Base-by-base conservation (phyloP, 306 rosid genomes). In the Casuarina equisetifolia region DNA sequence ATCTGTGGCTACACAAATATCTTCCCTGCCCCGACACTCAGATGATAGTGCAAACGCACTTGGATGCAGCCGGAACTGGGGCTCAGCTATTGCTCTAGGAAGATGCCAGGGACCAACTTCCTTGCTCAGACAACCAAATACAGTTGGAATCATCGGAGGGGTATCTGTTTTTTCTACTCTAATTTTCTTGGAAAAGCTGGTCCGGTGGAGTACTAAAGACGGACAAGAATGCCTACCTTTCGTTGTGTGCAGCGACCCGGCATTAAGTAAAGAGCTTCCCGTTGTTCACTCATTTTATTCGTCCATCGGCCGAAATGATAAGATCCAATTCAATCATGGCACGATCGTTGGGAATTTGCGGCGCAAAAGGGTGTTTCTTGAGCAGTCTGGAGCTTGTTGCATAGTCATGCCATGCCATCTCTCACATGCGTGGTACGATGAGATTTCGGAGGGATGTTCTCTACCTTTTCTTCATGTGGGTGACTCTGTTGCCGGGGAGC, bases 161-260 rank as follows among this genome's bases (percentile, higher is more conserved):
- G 85, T 84, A 32, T 93, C 97, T 43, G 91, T 84, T 55, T 80
- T 78, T 59, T 91, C 98, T 63, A 89, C 93, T 74, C 84, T 93
- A 52, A 78, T 93, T 78, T 93, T 91, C 95, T 58, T 93, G 84
- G 98, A 93, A 78, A 93, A 93, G 80, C 93, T 93, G 59, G 96
- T 85, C 46, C 84, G 87, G 80, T 90, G 90, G 97, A 82, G 94
- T 55, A 68, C 86, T 74, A 91, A 86, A 70, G 80, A 82, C 55
- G 93, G 94, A 39, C 80, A 80, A 55, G 83, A 79, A 58, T 86
- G 97, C 68, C 88, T 92, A 2, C 97, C 97, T 43, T 93, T 93
- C 45, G 88, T 93, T 51, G 94, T 89, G 20, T 91, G 94, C 80
- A 91, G 89, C 6, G 97, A 93, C 80, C 86, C 91, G 6, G 72